A percentile compares a stretch with the other conserved stretches of the same genome.
Conservation (phyloP, 805 yeast genomes). For the Yarrowia porcina region DNA sequence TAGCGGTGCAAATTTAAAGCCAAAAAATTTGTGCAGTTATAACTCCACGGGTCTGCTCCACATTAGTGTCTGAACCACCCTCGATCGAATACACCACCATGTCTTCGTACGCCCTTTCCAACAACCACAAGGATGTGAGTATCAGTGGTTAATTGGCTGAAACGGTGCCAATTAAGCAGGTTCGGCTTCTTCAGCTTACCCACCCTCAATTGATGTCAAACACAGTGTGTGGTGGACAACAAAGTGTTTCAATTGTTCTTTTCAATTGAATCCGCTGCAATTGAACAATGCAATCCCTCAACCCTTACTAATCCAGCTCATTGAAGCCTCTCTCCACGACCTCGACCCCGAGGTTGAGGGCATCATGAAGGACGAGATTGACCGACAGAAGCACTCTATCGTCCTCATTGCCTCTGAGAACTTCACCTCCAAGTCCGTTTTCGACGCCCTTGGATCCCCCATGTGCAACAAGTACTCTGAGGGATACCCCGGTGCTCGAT, state of each 20-base stretch:
- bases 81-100: conserved; percentile 26
- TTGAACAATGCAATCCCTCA: neutral
- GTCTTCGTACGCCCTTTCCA: conserved; percentile 37
- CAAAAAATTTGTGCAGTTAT: conserved; percentile 23
- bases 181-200: too few relatives aligned
- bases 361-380: conserved; percentile 63
- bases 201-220: too few relatives aligned
- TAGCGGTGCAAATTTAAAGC: conserved; percentile 19
- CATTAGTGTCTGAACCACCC: neutral
- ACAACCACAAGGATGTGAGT: conserved; percentile 36
- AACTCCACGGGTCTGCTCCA: conserved; percentile 16
- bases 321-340: conserved; percentile 35
- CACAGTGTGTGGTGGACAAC: too few relatives aligned
- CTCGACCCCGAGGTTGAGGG: conserved; percentile 43
- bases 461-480: conserved; percentile 98
- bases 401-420: conserved; percentile 96
- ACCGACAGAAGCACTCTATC: conserved; percentile 90
- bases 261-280: too few relatives aligned
- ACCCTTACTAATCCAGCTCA: conserved; percentile 30
- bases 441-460: conserved; percentile 95
- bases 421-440: conserved; percentile 92
- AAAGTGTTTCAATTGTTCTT: too few relatives aligned
- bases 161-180: too few relatives aligned
- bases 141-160: too few relatives aligned
- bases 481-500: conserved; percentile 98